A percentile compares a stretch with the other conserved stretches of the same genome.
Evolutionary conservation across 140 eudicot species (phyloP).

Genomic region (Stevia rebaudiana): DNA sequence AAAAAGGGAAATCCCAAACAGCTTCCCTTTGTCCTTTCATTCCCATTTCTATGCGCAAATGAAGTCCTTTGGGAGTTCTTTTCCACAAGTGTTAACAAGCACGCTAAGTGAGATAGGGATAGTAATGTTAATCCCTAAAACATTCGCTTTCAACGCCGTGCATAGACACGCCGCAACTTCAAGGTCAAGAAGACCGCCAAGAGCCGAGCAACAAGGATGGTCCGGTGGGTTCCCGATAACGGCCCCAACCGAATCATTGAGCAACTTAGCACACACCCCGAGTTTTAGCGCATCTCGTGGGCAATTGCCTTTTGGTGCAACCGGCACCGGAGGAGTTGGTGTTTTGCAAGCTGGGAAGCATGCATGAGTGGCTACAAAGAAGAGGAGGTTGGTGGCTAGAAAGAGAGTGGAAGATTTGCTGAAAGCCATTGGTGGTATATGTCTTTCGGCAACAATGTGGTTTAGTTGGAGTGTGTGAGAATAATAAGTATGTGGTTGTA

Average conservation of each 20-base stretch:
- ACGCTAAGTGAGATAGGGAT: constrained; percentile 62
- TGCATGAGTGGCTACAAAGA: constrained; percentile 41
- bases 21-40: background rate
- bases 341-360: constrained; percentile 40
- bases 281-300: constrained; percentile 69
- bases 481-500: constrained; percentile 12
- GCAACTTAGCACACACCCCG: constrained; percentile 67
- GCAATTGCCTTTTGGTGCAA: constrained; percentile 42
- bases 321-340: constrained; percentile 26
- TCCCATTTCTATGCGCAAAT: constrained; percentile 29
- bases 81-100: constrained; percentile 54
- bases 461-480: constrained; percentile 21
- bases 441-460: background rate
- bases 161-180: constrained; percentile 67
- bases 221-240: constrained; percentile 49
- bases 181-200: constrained; percentile 52
- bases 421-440: constrained; percentile 46
- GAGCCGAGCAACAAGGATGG: constrained; percentile 56
- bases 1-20: background rate
- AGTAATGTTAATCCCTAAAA: constrained; percentile 54
- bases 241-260: constrained; percentile 44
- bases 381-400: constrained; percentile 39
- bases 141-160: constrained; percentile 67
- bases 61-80: constrained; percentile 46
- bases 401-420: constrained; percentile 41